Evolutionary conservation across 768 basidiomycete genomes (phyloP).

Genomic region (Rhizopogon sp.): DNA sequence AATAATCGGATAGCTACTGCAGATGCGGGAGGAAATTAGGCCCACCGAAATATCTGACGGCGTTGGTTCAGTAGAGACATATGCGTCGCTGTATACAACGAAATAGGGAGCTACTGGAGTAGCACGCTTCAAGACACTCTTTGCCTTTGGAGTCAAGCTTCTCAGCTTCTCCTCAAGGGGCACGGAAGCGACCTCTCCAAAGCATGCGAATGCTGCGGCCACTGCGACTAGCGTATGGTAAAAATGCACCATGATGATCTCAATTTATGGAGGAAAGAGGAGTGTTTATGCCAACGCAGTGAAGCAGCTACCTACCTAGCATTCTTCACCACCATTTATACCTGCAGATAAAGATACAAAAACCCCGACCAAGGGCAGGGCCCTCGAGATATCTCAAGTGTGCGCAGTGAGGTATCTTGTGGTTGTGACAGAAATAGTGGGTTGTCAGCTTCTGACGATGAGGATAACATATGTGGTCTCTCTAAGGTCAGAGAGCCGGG

Average conservation of each 20-base stretch:
- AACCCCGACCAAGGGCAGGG: neutral
- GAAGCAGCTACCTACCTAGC: neutral
- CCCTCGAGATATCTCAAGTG: too few relatives aligned
- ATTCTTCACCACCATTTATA: constrained; percentile 14
- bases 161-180: constrained; percentile 19
- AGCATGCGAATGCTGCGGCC: constrained; percentile 3
- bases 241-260: constrained; percentile 11
- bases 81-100: constrained; percentile 36
- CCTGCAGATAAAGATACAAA: neutral
- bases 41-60: constrained; percentile 38
- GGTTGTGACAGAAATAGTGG: neutral
- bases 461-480: neutral
- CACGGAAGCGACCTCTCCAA: constrained; percentile 7
- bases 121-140: constrained; percentile 17
- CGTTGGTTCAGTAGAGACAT: constrained; percentile 39
- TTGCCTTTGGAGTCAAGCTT: constrained; percentile 16
- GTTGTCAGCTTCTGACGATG: neutral
- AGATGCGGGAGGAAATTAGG: neutral
- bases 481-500: neutral
- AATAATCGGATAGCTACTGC: neutral
- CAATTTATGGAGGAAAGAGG: neutral
- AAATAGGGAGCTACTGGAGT: constrained; percentile 47
- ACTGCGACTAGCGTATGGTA: constrained; percentile 2
- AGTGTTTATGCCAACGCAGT: neutral
- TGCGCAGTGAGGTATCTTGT: neutral